These are phyloP conservation scores for Ceratocystis colombiana DNA, from an alignment of 2,329 filamentous ascomycete species.

Conservation along the genomic window DNA sequence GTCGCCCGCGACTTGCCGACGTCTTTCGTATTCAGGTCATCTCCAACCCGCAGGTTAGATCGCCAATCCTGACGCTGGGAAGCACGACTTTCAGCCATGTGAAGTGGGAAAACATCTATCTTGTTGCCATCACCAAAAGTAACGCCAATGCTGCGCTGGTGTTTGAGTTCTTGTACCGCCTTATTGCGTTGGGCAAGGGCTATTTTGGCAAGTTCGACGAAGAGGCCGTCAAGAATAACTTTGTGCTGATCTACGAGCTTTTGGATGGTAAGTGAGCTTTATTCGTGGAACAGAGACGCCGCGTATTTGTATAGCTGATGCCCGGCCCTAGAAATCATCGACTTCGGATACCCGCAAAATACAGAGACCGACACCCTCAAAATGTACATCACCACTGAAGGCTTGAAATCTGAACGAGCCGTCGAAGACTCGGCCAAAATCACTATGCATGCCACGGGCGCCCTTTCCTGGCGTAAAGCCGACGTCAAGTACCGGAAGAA, in stretches of 20 bases:
- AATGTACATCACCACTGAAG: constrained; percentile 99
- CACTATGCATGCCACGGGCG: constrained; percentile 97
- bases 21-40: constrained; percentile 99
- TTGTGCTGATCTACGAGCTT: constrained; percentile 95
- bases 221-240: constrained; percentile 99
- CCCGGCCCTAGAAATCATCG: constrained; percentile 69
- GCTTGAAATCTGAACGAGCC: constrained; percentile 80
- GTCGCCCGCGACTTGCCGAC: constrained; percentile 90
- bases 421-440: constrained; percentile 94
- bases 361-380: constrained; percentile 98
- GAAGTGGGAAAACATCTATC: constrained; percentile 97
- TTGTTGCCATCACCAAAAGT: constrained; percentile 95
- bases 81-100: constrained; percentile 99
- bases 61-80: constrained; percentile 90
- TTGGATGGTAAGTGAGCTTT: constrained; percentile 58
- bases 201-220: constrained; percentile 99
- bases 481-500: constrained; percentile 99
- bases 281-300: neutral
- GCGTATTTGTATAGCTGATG: neutral
- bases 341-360: constrained; percentile 98
- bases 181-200: constrained; percentile 80
- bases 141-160: constrained; percentile 97
- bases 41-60: constrained; percentile 93
- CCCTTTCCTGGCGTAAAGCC: constrained; percentile 89
- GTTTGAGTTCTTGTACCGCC: constrained; percentile 92